phyloP scores from a whole-genome alignment of 2,329 filamentous ascomycete genomes.

The Ophiostoma himal-ulmi region DNA sequence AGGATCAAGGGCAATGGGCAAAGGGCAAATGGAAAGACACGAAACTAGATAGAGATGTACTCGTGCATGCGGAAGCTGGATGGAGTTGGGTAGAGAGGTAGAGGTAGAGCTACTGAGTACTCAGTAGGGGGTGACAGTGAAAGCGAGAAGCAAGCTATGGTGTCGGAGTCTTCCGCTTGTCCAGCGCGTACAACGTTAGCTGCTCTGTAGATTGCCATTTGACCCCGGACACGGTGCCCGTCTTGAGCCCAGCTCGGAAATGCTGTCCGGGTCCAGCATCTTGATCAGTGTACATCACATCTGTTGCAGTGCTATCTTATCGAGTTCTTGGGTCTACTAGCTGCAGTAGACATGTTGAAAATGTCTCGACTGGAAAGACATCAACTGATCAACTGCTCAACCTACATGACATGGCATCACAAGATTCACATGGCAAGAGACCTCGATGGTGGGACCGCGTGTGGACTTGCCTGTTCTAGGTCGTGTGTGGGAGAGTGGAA shows the following conservation, averaged over 20 bases:
- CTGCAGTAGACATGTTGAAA: too few relatives aligned
- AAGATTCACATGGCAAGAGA: background rate
- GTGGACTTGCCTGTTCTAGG: background rate
- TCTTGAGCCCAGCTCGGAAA: background rate
- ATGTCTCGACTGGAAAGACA: too few relatives aligned
- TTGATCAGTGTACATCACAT: background rate
- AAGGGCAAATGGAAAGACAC: conserved; percentile 1
- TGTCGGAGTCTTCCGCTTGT: background rate
- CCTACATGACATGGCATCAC: background rate
- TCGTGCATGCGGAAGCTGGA: background rate
- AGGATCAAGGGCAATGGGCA: background rate
- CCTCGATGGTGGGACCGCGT: background rate
- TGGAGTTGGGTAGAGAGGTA: background rate
- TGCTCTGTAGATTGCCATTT: background rate
- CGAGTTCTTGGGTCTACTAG: too few relatives aligned
- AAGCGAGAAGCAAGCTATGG: background rate
- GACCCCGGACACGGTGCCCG: too few relatives aligned
- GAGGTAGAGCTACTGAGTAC: background rate
- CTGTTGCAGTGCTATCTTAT: too few relatives aligned
- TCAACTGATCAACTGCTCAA: background rate
- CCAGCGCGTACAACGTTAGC: background rate
- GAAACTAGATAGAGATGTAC: too few relatives aligned
- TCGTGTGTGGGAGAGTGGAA: too few relatives aligned
- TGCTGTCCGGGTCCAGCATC: background rate
- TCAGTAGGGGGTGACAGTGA: background rate